phyloP scores from a whole-genome alignment of 2,329 filamentous ascomycete genomes.

The Fusarium sp. region DNA sequence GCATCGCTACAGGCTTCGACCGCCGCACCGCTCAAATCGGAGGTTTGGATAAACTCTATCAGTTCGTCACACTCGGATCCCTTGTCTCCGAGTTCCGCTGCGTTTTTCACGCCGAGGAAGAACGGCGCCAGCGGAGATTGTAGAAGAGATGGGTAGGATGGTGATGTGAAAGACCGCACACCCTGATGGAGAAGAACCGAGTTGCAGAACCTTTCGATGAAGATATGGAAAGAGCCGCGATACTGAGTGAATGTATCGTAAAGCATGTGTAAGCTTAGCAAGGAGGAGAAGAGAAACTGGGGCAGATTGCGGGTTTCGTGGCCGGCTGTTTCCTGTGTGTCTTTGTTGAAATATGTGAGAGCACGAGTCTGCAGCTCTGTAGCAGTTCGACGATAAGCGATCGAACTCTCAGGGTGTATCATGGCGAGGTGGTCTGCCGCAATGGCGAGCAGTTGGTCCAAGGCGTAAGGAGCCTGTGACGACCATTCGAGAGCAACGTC shows the following conservation, averaged over 20 bases:
- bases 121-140: conserved; percentile 53
- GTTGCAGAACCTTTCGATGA: conserved; percentile 58
- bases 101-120: conserved; percentile 40
- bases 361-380: conserved; percentile 62
- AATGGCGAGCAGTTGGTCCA: conserved; percentile 62
- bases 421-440: conserved; percentile 58
- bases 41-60: conserved; percentile 50
- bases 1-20: conserved; percentile 51
- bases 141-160: conserved; percentile 54
- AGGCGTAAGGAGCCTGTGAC: conserved; percentile 58
- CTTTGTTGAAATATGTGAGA: conserved; percentile 55
- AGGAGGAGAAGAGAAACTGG: conserved; percentile 60
- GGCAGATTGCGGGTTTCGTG: conserved; percentile 52
- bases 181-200: conserved; percentile 60
- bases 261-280: conserved; percentile 62
- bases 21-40: conserved; percentile 49
- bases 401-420: conserved; percentile 36
- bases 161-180: conserved; percentile 55
- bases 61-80: conserved; percentile 50
- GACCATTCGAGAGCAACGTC: conserved; percentile 53
- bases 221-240: conserved; percentile 54
- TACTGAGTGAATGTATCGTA: conserved; percentile 61
- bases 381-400: conserved; percentile 52
- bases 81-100: conserved; percentile 20
- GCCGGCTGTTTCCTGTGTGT: conserved; percentile 46